Conservation (phyloP, 495 filamentous ascomycete species). For the Aspergillus sparsus region DNA sequence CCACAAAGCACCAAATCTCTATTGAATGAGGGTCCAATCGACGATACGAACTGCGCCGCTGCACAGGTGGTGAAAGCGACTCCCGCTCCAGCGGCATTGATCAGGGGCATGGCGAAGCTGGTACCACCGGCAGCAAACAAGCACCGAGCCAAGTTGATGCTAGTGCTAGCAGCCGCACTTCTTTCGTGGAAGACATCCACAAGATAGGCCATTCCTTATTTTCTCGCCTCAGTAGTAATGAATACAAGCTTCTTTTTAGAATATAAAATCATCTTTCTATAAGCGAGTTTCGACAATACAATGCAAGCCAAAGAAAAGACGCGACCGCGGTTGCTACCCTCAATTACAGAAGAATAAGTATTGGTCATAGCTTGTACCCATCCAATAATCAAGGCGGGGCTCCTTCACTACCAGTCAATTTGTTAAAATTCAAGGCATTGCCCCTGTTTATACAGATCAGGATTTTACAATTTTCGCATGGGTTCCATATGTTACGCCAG, state of each 20-base stretch:
- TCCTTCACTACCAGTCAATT: neutral
- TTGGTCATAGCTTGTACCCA: too few relatives aligned
- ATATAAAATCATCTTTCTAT: too few relatives aligned
- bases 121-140: slow-evolving; percentile 64
- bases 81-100: slow-evolving; percentile 57
- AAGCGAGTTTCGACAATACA: too few relatives aligned
- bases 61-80: slow-evolving; percentile 41
- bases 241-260: too few relatives aligned
- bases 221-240: too few relatives aligned
- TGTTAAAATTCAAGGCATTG: neutral
- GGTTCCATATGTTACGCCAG: slow-evolving; percentile 1
- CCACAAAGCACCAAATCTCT: slow-evolving; percentile 41
- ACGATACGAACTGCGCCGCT: slow-evolving; percentile 37
- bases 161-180: slow-evolving; percentile 64
- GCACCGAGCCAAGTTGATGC: slow-evolving; percentile 67
- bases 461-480: slow-evolving; percentile 4
- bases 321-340: too few relatives aligned
- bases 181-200: slow-evolving; percentile 62
- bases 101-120: slow-evolving; percentile 63
- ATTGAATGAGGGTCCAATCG: slow-evolving; percentile 44
- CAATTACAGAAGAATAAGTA: too few relatives aligned
- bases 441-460: slow-evolving; percentile 9
- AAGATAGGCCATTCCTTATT: slow-evolving; percentile 47
- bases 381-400: neutral
- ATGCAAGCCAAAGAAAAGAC: too few relatives aligned